Base-by-base conservation (phyloP, 106 monocot genomes). In the Acanthochlamys bracteata region DNA sequence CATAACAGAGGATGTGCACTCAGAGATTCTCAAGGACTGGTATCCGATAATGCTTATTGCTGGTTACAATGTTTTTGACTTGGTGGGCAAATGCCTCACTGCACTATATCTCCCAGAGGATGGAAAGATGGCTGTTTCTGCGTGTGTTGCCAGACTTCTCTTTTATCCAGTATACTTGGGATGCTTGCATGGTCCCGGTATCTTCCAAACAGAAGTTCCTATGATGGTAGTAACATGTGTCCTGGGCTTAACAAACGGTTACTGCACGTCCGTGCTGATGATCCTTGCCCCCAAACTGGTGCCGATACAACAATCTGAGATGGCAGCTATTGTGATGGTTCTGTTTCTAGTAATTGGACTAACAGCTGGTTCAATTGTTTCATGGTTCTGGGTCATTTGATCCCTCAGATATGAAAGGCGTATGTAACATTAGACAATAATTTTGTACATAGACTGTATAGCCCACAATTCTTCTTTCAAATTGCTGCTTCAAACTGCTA, bases 311-410 rank as follows among this genome's bases (percentile, higher is more conserved):
- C 42, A 64, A 10, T 42, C 64, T 8, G 64, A 64, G 23, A 42
- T 21, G 11, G 64, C 64, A 3, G 64, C 40, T n/a, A 64, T 43
- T 33, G 20, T 64, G 42, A 46, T 46, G 43, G 64, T 64, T n/a
- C 16, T 64, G 42, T 64, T 64, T 45, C 19, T 64, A n/a, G 23
- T 19, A 10, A 20, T 43, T 20, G 64, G 64, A 11, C 41, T 64
- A 21, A 41, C 42, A 8, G 45, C 0, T 22, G 64, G 64, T 64
- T 64, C 64, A 12, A 4, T 64, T 45, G 42, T 43, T 20, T n/a
- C 42, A 39, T 64, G 64, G 64, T 43, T 64, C 16, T 64, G 64
- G 64, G 64, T 64, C 64, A 64, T 64, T 4, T 46, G 46, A 64
- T 22, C 22, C 57, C n/a, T n/a, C n/a, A n/a, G n/a, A n/a, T n/a